These are phyloP conservation scores for Rhododendron molle DNA, from an alignment of 148 eudicot genomes.

Conservation along the genomic window DNA sequence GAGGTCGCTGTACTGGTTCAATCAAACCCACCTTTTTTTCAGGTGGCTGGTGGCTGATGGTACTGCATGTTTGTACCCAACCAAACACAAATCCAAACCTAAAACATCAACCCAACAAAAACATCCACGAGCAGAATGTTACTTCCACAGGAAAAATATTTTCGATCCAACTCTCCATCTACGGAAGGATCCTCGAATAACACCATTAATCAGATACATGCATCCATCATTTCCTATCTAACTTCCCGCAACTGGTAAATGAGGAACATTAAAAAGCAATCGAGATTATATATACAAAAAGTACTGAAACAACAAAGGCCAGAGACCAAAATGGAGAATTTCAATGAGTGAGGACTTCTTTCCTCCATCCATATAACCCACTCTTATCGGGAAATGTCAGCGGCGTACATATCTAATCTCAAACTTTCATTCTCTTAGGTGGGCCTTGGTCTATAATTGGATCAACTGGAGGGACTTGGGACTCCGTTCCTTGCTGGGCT, in stretches of 20 bases:
- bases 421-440: slow-evolving; percentile 70
- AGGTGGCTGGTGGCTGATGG: neutral
- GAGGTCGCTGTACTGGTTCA: neutral
- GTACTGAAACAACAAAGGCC: neutral
- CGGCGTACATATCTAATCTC: neutral
- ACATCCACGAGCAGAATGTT: neutral
- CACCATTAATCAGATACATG: neutral
- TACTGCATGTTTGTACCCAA: neutral
- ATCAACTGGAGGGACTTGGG: slow-evolving; percentile 58
- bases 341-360: neutral
- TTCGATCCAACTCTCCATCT: neutral
- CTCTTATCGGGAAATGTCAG: neutral
- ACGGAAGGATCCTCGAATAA: neutral
- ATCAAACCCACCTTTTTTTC: neutral
- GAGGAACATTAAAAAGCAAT: neutral
- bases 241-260: neutral
- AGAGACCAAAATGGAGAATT: neutral
- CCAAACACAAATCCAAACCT: neutral
- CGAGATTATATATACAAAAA: neutral
- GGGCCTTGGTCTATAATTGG: slow-evolving; percentile 97
- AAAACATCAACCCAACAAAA: neutral
- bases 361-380: neutral
- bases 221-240: neutral
- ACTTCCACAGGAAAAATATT: neutral
- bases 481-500: slow-evolving; percentile 49